Conservation (phyloP, 78 protist species). For the Corallochytrium limacisporum region DNA sequence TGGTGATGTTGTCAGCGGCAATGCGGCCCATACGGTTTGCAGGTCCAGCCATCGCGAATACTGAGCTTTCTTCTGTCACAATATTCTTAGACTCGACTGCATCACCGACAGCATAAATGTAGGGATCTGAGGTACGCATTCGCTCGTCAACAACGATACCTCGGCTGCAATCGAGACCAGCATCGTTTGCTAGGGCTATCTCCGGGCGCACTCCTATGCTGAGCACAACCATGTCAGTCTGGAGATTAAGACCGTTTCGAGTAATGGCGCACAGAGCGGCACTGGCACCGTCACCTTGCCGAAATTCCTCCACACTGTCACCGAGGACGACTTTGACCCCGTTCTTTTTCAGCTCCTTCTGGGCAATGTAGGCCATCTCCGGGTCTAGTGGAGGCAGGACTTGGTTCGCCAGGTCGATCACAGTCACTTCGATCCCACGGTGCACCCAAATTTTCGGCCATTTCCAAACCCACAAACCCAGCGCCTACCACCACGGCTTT, state of each 20-base stretch:
- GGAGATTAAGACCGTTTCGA: background rate
- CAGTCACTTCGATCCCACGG: background rate
- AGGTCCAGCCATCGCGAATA: conserved; percentile 35
- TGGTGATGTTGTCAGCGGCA: conserved; percentile 14
- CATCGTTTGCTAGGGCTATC: conserved; percentile 6
- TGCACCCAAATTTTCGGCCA: conserved; percentile 21
- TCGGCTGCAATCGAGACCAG: conserved; percentile 24
- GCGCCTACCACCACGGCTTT: conserved; percentile 23
- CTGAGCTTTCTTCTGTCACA: background rate
- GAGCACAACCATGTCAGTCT: conserved; percentile 19
- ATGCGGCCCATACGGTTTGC: conserved; percentile 34
- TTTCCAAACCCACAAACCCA: conserved; percentile 59
- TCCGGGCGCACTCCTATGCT: conserved; percentile 40
- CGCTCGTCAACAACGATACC: conserved; percentile 11
- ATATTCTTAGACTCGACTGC: background rate
- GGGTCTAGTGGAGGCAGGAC: conserved; percentile 29
- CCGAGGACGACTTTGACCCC: background rate
- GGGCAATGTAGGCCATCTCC: conserved; percentile 21
- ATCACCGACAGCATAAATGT: conserved; percentile 35
- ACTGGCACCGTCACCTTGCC: background rate
- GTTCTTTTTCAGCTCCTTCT: background rate
- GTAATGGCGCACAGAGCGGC: background rate
- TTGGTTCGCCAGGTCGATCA: conserved; percentile 31
- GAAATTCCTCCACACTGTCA: background rate
- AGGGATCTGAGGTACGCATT: conserved; percentile 20